A percentile compares a stretch with the other conserved stretches of the same genome.
Evolutionary conservation across 345 rosid species (phyloP).

Genomic region (Eucalyptus paniculata): DNA sequence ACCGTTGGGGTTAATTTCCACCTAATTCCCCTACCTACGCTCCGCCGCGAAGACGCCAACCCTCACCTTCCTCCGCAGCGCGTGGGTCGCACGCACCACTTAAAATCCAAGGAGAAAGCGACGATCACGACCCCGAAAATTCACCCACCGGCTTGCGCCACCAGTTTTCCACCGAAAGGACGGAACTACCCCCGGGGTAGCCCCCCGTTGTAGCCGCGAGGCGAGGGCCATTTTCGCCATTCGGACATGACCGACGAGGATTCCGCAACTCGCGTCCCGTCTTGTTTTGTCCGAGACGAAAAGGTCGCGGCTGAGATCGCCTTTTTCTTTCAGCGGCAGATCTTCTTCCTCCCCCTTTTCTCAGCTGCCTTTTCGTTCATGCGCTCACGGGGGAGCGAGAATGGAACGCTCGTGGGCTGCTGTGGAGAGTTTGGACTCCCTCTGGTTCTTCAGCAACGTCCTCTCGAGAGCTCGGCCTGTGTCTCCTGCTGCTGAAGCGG

Average conservation of each 20-base stretch:
- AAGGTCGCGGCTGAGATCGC: neutral
- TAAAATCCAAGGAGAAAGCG: neutral
- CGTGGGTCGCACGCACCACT: neutral
- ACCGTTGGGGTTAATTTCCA: neutral
- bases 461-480: neutral
- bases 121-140: neutral
- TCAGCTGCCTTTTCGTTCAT: neutral
- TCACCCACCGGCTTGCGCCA: neutral
- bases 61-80: neutral
- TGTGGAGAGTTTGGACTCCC: neutral
- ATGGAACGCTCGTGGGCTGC: neutral
- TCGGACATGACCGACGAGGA: neutral
- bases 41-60: neutral
- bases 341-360: neutral
- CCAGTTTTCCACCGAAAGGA: neutral
- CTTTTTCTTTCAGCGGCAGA: neutral
- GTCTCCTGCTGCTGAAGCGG: neutral
- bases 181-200: neutral
- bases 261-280: neutral
- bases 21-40: neutral
- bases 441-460: constrained; percentile 14
- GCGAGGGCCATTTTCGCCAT: neutral
- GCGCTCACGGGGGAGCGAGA: neutral
- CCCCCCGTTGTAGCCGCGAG: neutral
- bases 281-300: neutral